phyloP scores from a whole-genome alignment of 2,329 filamentous ascomycete species.

The Calycina marina region DNA sequence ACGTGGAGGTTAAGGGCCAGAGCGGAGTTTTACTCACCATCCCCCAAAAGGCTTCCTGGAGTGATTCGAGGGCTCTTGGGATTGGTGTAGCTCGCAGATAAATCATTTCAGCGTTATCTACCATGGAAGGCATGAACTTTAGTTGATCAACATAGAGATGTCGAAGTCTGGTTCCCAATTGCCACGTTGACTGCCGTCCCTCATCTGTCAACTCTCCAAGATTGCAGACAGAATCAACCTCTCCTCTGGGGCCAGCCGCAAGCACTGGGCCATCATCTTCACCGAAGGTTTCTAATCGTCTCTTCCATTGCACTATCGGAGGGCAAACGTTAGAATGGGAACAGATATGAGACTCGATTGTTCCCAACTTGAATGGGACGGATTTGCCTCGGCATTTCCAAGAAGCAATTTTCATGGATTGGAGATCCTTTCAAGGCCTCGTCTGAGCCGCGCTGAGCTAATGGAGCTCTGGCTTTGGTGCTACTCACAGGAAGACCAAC shows the following conservation, averaged over 20 bases:
- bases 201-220: constrained; percentile 62
- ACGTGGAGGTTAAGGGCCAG: too few species aligned
- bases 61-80: constrained; percentile 60
- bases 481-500: constrained; percentile 20
- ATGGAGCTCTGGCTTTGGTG: too few species aligned
- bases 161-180: constrained; percentile 53
- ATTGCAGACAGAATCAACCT: constrained; percentile 72
- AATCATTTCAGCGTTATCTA: constrained; percentile 41
- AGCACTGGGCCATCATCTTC: constrained; percentile 53
- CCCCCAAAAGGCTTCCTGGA: constrained; percentile 62
- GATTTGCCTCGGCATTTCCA: too few species aligned
- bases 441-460: too few species aligned
- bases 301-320: constrained; percentile 46
- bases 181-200: constrained; percentile 56
- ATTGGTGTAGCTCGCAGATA: constrained; percentile 65
- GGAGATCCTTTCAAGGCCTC: too few species aligned
- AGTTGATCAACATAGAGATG: constrained; percentile 63
- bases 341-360: too few species aligned
- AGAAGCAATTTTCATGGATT: too few species aligned
- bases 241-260: constrained; percentile 50
- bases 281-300: constrained; percentile 74
- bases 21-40: constrained; percentile 26
- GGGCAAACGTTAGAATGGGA: too few species aligned
- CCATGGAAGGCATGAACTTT: constrained; percentile 48
- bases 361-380: too few species aligned